These are phyloP conservation scores for Drechslerella dactyloides DNA, from an alignment of 2,329 filamentous ascomycete species.

Conservation along the genomic window DNA sequence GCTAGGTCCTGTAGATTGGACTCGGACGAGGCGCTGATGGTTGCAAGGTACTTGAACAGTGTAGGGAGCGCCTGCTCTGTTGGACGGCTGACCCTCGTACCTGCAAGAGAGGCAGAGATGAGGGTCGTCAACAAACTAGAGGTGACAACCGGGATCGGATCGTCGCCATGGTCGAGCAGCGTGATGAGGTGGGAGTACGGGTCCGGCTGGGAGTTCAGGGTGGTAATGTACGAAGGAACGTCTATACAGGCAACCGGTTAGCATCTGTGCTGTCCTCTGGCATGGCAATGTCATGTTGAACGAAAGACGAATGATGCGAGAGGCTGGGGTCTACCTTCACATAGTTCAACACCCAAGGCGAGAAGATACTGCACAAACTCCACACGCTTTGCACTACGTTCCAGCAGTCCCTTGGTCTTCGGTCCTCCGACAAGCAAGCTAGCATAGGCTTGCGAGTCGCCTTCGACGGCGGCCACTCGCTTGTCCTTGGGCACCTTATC, in stretches of 20 bases:
- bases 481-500: conserved; percentile 95
- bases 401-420: conserved; percentile 75
- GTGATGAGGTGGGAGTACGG: conserved; percentile 84
- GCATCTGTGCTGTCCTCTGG: too few relatives aligned
- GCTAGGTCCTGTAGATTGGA: conserved; percentile 93
- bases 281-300: too few relatives aligned
- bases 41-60: conserved; percentile 84
- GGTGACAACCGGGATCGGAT: conserved; percentile 85
- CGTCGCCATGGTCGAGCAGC: conserved; percentile 80
- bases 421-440: conserved; percentile 75
- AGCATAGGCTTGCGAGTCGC: conserved; percentile 79
- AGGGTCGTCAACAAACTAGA: conserved; percentile 84
- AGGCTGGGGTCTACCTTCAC: conserved; percentile 69
- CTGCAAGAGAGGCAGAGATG: conserved; percentile 69
- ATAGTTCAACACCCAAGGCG: conserved; percentile 83
- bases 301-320: not conserved
- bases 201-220: conserved; percentile 75
- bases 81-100: conserved; percentile 64
- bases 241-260: too few relatives aligned
- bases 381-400: conserved; percentile 80
- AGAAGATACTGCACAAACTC: conserved; percentile 96
- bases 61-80: conserved; percentile 74
- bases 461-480: conserved; percentile 79
- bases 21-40: conserved; percentile 82
- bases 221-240: conserved; percentile 77